A percentile compares a stretch with the other conserved stretches of the same genome.
Evolutionary conservation across 1,139 yeast species (phyloP).

Genomic region (Kodamaea arcana): DNA sequence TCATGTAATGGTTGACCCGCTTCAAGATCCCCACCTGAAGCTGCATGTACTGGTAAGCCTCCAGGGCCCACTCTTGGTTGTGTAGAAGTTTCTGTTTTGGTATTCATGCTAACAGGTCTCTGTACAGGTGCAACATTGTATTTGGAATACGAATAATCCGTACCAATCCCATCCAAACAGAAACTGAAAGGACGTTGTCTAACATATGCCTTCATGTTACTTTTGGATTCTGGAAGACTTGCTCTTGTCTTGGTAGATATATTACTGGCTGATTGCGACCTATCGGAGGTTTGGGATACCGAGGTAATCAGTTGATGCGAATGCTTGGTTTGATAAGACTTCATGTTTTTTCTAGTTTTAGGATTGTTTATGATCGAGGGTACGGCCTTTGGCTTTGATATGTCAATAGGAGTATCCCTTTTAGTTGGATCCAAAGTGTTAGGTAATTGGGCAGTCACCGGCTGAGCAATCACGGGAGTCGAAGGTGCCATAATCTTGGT

Average conservation of each 20-base stretch:
- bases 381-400: too few relatives aligned
- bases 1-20: background rate
- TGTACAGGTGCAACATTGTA: conserved; percentile 7
- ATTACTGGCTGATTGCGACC: background rate
- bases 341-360: conserved; percentile 11
- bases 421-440: too few relatives aligned
- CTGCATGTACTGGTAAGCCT: background rate
- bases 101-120: background rate
- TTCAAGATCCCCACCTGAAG: background rate
- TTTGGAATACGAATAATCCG: conserved; percentile 31
- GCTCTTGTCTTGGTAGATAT: background rate
- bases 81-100: background rate
- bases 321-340: conserved; percentile 7
- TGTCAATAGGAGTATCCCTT: too few relatives aligned
- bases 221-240: conserved; percentile 10
- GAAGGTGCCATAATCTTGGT: too few relatives aligned
- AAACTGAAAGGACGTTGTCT: conserved; percentile 30
- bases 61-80: background rate
- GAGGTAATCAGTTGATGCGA: conserved; percentile 3
- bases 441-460: too few relatives aligned
- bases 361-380: too few relatives aligned
- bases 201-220: conserved; percentile 19
- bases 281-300: conserved; percentile 2
- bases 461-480: too few relatives aligned
- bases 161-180: conserved; percentile 28